Evolutionary conservation across 2,329 filamentous ascomycete genomes (phyloP).

Genomic region (Alternaria brassicae): DNA sequence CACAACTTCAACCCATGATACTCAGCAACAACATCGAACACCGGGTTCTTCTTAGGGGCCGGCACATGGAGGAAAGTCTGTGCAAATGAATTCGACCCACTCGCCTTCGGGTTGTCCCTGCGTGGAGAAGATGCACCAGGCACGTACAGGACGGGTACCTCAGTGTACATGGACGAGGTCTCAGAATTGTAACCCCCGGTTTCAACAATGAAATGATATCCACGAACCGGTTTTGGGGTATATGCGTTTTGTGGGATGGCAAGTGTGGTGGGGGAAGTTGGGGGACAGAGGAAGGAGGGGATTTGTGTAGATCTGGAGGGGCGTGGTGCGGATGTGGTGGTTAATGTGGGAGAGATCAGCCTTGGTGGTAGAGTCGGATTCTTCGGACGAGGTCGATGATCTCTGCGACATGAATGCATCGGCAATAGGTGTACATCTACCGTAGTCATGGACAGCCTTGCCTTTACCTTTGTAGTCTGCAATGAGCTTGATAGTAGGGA

Average conservation of each 20-base stretch:
- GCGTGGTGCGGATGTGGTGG: background rate
- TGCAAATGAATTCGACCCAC: background rate
- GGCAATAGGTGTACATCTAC: background rate
- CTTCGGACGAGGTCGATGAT: background rate
- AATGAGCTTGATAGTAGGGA: background rate
- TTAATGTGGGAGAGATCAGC: background rate
- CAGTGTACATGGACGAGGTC: background rate
- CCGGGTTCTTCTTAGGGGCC: background rate
- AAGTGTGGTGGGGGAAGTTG: background rate
- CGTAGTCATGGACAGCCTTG: background rate
- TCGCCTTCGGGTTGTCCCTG: background rate
- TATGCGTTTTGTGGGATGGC: background rate
- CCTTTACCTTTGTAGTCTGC: background rate
- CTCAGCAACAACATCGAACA: slow-evolving; percentile 3
- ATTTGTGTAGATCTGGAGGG: background rate
- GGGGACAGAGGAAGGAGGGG: background rate
- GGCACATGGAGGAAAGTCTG: background rate
- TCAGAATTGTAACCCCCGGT: background rate
- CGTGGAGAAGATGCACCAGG: background rate
- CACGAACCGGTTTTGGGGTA: background rate
- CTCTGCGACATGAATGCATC: background rate
- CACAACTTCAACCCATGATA: slow-evolving; percentile 8
- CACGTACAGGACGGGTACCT: background rate
- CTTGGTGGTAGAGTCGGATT: background rate
- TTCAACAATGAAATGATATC: background rate